A percentile compares a stretch with the other conserved stretches of the same genome.
phyloP scores from a whole-genome alignment of 83 land plant species.

The Picea mariana region DNA sequence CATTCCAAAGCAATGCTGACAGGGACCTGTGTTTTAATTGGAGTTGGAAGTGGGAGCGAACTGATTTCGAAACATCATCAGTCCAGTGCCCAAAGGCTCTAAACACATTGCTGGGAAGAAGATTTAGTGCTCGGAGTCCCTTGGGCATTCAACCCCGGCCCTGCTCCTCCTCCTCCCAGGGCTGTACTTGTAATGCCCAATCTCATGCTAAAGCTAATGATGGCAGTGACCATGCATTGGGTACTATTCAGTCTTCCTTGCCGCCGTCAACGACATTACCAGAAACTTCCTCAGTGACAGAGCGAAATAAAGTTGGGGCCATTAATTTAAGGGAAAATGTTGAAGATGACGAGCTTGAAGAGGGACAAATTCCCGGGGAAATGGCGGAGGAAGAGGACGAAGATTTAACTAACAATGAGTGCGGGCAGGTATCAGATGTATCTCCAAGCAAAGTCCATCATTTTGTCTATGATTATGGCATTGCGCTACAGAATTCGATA shows the following conservation, averaged over 20 bases:
- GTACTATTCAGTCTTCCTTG: not conserved
- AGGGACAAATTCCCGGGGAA: slow-evolving; percentile 6
- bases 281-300: no score
- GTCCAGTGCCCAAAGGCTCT: not conserved
- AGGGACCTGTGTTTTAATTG: not conserved
- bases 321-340: not conserved
- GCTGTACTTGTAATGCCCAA: not conserved
- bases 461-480: not conserved
- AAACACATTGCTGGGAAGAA: not conserved
- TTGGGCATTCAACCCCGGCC: not conserved
- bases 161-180: not conserved
- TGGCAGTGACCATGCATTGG: no score
- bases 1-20: no score
- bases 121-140: not conserved
- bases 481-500: not conserved
- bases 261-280: not conserved
- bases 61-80: not conserved
- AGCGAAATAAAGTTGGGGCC: not conserved
- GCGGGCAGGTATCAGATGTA: not conserved
- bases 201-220: no score
- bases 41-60: not conserved
- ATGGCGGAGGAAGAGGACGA: not conserved
- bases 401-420: not conserved
- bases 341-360: slow-evolving; percentile 6
- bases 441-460: not conserved